Base-by-base conservation (phyloP, 2,329 filamentous ascomycete species). In the Fusarium sacchari region DNA sequence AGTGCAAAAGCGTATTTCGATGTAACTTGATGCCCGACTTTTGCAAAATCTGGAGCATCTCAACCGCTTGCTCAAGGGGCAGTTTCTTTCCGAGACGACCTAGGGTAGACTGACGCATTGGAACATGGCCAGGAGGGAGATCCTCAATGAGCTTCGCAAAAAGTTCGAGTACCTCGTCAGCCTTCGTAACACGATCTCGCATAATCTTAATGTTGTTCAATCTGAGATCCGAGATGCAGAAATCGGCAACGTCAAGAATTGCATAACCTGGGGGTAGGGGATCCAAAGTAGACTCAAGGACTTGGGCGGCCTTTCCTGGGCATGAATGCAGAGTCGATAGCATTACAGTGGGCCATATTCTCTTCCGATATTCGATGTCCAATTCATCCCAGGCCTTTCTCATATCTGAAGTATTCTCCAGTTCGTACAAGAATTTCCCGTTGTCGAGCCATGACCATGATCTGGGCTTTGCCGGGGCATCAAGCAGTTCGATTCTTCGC, bases 1-100 rank as follows among this genome's bases (percentile, higher is more conserved):
- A 83, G 5, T 88, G 85, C 6, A 88, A 76, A 22, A 82, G 78
- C 1, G 88, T 89, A 67, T 86, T 79, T 15, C 73, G 70, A 49
- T 85, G 82, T 9, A 88, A 65, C 9, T 72, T 69, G 32, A 82
- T 78, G 1, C 71, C 64, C 13, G 77, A 71, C 24, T 71, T 64
- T 11, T 69, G 61, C 14, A 88, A 72, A 14, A 81, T 77, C 7
- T 73, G 64, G 63, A 84, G 84, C 3, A 88, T 75, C 17, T 81
- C 76, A 76, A 73, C 56, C 44, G 79, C 65, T 64, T 82, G 81
- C 28, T 79, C 76, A 13, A 64, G 65, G 3, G 79, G 78, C 8
- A 84, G 65, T 7, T 76, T 70, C n/a, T 72, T 71, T 3, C 80
- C 79, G 24, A 82, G 64, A 13, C 79, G 60, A 6, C 80, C 82